phyloP scores from a whole-genome alignment of 768 basidiomycete genomes.

The Mycena rosella region DNA sequence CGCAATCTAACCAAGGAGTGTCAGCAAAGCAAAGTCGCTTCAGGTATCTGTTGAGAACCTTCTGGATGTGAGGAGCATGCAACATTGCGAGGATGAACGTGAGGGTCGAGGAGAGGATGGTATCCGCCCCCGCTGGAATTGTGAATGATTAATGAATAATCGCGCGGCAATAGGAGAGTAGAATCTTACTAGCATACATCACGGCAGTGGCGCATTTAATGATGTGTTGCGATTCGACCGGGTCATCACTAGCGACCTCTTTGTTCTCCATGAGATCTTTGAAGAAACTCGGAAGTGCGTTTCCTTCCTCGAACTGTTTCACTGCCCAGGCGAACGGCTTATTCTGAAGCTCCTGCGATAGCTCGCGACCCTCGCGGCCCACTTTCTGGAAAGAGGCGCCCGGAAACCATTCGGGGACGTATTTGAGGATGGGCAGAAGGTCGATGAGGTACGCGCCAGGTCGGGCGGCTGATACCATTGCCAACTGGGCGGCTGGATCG shows the following conservation, averaged over 20 bases:
- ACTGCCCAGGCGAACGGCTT: constrained; percentile 35
- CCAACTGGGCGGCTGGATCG: constrained; percentile 42
- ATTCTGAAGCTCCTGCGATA: constrained; percentile 23
- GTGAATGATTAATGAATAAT: background rate
- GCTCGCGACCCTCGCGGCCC: constrained; percentile 37
- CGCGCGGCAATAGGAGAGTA: too few relatives aligned
- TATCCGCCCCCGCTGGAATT: constrained; percentile 29
- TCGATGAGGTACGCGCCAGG: constrained; percentile 56
- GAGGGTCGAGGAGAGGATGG: constrained; percentile 25
- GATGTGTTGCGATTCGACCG: constrained; percentile 23
- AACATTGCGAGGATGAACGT: constrained; percentile 39
- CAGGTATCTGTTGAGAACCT: background rate
- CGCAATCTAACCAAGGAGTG: constrained; percentile 1
- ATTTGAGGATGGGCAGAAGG: constrained; percentile 45
- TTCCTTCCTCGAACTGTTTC: constrained; percentile 30
- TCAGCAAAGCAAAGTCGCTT: background rate
- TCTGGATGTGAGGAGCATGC: constrained; percentile 35
- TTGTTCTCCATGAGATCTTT: constrained; percentile 33
- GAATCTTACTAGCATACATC: constrained; percentile 32
- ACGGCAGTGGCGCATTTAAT: constrained; percentile 28
- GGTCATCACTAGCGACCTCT: constrained; percentile 29
- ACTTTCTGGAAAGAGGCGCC: constrained; percentile 53
- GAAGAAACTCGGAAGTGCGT: constrained; percentile 36
- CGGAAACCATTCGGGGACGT: constrained; percentile 56
- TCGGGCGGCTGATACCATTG: constrained; percentile 49